Evolutionary conservation across 2,329 filamentous ascomycete species (phyloP).

Genomic region (Epichloe baconii): DNA sequence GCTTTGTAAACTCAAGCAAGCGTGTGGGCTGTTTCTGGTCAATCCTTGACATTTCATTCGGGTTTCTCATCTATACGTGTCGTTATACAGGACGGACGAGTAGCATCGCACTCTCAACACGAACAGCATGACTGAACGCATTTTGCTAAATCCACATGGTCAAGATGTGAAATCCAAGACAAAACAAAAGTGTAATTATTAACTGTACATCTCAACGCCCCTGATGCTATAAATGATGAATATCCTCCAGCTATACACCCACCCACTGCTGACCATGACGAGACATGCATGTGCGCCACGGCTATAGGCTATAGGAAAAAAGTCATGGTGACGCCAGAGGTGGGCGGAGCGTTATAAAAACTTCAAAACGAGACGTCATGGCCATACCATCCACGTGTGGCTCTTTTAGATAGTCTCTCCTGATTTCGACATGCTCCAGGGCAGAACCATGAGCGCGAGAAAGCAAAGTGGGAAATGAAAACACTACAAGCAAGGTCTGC

Average conservation of each 20-base stretch:
- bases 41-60: too few species aligned
- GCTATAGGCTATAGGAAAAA: too few species aligned
- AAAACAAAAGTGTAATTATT: background rate
- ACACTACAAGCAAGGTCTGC: conserved; percentile 1
- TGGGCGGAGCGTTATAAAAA: background rate
- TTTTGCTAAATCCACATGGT: too few species aligned
- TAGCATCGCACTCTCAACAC: too few species aligned
- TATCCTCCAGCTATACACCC: conserved; percentile 1
- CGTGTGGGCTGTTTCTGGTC: background rate
- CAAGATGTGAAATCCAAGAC: too few species aligned
- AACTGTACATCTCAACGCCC: conserved; percentile 6
- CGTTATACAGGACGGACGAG: too few species aligned
- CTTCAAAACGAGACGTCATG: too few species aligned
- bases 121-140: too few species aligned
- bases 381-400: background rate
- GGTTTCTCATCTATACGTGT: too few species aligned
- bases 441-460: background rate
- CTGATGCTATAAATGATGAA: conserved; percentile 8
- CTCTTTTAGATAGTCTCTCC: background rate
- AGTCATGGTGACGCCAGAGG: background rate
- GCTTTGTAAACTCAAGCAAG: background rate
- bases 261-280: background rate
- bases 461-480: conserved; percentile 3
- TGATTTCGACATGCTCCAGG: background rate
- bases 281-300: background rate